A percentile compares a stretch with the other conserved stretches of the same genome.
Conservation (phyloP, 352 stramenopile species). For the Phytopythium kandeliae region DNA sequence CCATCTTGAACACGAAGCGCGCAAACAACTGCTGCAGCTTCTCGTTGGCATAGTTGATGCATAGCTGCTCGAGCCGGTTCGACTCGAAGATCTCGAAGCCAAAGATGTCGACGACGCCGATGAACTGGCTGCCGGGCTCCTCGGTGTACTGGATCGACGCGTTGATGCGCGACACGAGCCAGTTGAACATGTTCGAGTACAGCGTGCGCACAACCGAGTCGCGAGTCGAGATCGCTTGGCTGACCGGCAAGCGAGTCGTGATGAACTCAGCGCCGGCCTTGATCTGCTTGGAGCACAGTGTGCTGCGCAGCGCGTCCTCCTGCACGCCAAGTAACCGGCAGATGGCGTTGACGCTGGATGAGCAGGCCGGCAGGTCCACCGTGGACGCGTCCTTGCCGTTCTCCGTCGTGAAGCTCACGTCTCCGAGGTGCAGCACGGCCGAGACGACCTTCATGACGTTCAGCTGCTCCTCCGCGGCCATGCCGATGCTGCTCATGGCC, state of each 20-base stretch:
- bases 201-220: constrained; percentile 86
- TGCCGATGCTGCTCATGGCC: constrained; percentile 83
- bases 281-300: constrained; percentile 75
- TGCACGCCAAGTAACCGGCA: constrained; percentile 72
- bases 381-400: constrained; percentile 64
- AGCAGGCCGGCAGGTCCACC: constrained; percentile 45
- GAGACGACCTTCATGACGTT: constrained; percentile 81
- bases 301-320: constrained; percentile 47
- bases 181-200: constrained; percentile 90
- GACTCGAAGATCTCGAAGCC: constrained; percentile 88
- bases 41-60: constrained; percentile 88
- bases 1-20: constrained; percentile 79
- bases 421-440: constrained; percentile 83
- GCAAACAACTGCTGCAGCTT: constrained; percentile 85
- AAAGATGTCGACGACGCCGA: constrained; percentile 90
- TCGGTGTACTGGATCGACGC: constrained; percentile 84
- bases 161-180: constrained; percentile 94
- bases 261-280: constrained; percentile 75
- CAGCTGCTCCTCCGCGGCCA: constrained; percentile 67
- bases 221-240: constrained; percentile 66
- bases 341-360: constrained; percentile 68
- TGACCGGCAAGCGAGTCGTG: constrained; percentile 52
- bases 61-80: constrained; percentile 91
- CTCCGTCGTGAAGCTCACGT: constrained; percentile 70
- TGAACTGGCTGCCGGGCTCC: constrained; percentile 62